Conservation (phyloP, 768 basidiomycete species). For the Collybia sp. region DNA sequence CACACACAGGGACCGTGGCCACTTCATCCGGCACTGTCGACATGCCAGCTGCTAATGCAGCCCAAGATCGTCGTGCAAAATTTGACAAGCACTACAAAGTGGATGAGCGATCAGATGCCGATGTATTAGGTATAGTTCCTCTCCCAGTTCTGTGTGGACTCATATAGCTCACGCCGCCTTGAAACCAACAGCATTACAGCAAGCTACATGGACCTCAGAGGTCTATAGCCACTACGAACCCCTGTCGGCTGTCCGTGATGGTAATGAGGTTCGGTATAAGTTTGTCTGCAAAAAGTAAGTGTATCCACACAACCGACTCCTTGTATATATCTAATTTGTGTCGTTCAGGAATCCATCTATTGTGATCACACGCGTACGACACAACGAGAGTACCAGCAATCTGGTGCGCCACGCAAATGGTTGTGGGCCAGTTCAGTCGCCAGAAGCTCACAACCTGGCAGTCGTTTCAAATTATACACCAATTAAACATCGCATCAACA, state of each 20-base stretch:
- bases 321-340: background rate
- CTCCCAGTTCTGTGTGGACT: too few species aligned
- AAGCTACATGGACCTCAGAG: slow-evolving; percentile 5
- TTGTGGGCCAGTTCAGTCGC: slow-evolving; percentile 8
- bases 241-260: slow-evolving; percentile 2
- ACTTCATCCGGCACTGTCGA: too few species aligned
- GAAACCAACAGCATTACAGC: slow-evolving; percentile 1
- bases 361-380: slow-evolving; percentile 8
- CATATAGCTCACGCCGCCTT: background rate
- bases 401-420: slow-evolving; percentile 9
- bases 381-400: slow-evolving; percentile 17
- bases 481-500: slow-evolving; percentile 13
- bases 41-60: too few species aligned
- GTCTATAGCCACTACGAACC: slow-evolving; percentile 11
- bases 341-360: slow-evolving; percentile 7
- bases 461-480: slow-evolving; percentile 9
- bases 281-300: slow-evolving; percentile 8
- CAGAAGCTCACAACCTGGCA: slow-evolving; percentile 4
- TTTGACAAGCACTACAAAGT: slow-evolving; percentile 3
- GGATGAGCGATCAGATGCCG: slow-evolving; percentile 4
- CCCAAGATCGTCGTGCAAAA: background rate
- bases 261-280: slow-evolving; percentile 6
- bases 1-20: too few species aligned
- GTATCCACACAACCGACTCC: background rate
- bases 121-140: slow-evolving; percentile 10